Percentiles rank a stretch among this genome's conserved stretches.
phyloP scores from a whole-genome alignment of 83 land plant species.

The Diphasiastrum complanatum region DNA sequence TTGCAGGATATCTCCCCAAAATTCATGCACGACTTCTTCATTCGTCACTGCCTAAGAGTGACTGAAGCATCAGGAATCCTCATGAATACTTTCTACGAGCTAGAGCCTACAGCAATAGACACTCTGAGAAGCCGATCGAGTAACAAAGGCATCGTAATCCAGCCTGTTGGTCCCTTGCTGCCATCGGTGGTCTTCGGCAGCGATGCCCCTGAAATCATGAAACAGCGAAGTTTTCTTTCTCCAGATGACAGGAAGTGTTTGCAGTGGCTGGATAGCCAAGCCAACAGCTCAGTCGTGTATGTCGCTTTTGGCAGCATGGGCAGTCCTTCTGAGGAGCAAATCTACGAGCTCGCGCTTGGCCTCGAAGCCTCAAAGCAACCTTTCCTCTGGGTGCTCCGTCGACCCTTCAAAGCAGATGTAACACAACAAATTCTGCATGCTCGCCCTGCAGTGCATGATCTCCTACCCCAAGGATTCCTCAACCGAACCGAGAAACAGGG shows the following conservation, averaged over 20 bases:
- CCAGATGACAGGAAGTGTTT: not conserved
- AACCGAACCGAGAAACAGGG: not conserved
- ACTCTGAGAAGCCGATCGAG: too few relatives aligned
- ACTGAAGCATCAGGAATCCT: too few relatives aligned
- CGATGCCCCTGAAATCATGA: not conserved
- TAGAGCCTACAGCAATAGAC: too few relatives aligned
- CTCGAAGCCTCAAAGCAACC: not conserved
- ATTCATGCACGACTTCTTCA: too few relatives aligned
- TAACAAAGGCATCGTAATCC: too few relatives aligned
- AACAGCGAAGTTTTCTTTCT: not conserved
- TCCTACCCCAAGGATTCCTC: not conserved
- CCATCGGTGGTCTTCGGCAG: not conserved
- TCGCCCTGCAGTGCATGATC: too few relatives aligned
- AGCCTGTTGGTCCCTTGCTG: not conserved
- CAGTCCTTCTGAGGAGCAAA: not conserved
- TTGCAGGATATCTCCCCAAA: too few relatives aligned
- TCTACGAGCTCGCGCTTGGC: not conserved
- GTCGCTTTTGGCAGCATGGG: not conserved
- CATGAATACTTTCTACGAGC: too few relatives aligned
- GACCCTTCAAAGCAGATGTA: not conserved
- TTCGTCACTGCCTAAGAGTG: too few relatives aligned
- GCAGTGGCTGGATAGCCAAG: not conserved
- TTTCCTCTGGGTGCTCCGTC: not conserved
- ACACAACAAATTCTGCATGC: not conserved
- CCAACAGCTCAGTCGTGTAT: not conserved